Conservation (phyloP, 1,284 basidiomycete genomes). For the Cutaneotrichosporon curvatum region DNA sequence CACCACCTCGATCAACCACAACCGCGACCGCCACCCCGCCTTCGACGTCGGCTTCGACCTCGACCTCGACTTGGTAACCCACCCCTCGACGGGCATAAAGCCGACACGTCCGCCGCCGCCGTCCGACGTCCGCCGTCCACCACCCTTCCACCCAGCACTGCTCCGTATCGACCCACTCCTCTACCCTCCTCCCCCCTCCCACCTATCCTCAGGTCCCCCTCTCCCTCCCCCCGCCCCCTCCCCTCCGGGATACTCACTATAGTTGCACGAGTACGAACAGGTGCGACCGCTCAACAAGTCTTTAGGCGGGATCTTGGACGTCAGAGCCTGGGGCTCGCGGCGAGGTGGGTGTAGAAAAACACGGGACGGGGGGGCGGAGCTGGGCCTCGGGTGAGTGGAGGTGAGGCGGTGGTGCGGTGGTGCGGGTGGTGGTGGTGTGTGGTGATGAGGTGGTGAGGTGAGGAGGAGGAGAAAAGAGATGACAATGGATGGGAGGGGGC, state of each 20-base stretch:
- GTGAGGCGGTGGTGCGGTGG: no score
- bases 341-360: not conserved
- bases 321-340: conserved; percentile 12
- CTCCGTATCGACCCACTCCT: not conserved
- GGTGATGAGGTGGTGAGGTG: not conserved
- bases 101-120: no score
- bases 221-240: not conserved
- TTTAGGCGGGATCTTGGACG: conserved; percentile 14
- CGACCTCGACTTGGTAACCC: no score
- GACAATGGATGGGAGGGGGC: no score
- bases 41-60: no score
- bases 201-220: not conserved
- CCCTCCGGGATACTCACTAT: conserved; percentile 1
- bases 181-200: not conserved
- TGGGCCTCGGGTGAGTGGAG: no score
- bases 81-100: no score
- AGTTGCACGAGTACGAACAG: not conserved
- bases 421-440: not conserved
- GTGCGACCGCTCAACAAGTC: not conserved
- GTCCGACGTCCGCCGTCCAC: no score
- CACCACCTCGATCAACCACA: no score
- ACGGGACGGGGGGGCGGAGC: not conserved
- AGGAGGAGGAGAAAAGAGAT: no score
- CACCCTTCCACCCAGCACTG: no score
- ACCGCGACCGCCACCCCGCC: no score